phyloP scores from a whole-genome alignment of 2,329 filamentous ascomycete genomes.

The Akanthomyces uredinophilus region DNA sequence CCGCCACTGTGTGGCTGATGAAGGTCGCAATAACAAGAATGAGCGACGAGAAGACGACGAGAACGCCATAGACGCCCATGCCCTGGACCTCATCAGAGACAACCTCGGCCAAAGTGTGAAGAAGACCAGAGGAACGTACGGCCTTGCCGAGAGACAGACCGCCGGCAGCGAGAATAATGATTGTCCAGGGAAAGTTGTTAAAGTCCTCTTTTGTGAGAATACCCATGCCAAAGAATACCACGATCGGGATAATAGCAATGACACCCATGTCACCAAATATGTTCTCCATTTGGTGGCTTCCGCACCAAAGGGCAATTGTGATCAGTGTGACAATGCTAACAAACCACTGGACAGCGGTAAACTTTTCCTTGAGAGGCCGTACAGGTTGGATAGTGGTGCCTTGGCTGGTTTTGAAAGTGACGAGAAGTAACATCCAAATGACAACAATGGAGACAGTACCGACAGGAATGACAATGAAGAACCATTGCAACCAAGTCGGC shows the following conservation, averaged over 20 bases:
- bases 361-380: slow-evolving; percentile 79
- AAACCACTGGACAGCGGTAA: slow-evolving; percentile 88
- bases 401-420: slow-evolving; percentile 78
- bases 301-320: slow-evolving; percentile 90
- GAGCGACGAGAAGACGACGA: slow-evolving; percentile 77
- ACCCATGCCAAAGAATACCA: slow-evolving; percentile 93
- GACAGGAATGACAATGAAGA: slow-evolving; percentile 91
- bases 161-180: slow-evolving; percentile 95
- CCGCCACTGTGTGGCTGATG: slow-evolving; percentile 95
- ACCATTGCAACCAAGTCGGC: slow-evolving; percentile 93
- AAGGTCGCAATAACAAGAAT: slow-evolving; percentile 95
- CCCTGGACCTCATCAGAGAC: slow-evolving; percentile 72
- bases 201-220: slow-evolving; percentile 98
- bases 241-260: slow-evolving; percentile 90
- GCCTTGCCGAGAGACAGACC: slow-evolving; percentile 89
- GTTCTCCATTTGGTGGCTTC: slow-evolving; percentile 79
- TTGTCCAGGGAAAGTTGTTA: slow-evolving; percentile 99
- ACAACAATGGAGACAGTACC: slow-evolving; percentile 81
- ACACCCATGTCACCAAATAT: slow-evolving; percentile 98
- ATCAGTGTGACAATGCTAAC: slow-evolving; percentile 75
- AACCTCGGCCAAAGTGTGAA: slow-evolving; percentile 76
- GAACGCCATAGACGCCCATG: slow-evolving; percentile 77
- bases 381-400: slow-evolving; percentile 90
- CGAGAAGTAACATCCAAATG: slow-evolving; percentile 82
- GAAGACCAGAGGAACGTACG: slow-evolving; percentile 84